These are phyloP conservation scores for Solanum chacoense DNA, from an alignment of 305 asterid genomes.

Conservation along the genomic window DNA sequence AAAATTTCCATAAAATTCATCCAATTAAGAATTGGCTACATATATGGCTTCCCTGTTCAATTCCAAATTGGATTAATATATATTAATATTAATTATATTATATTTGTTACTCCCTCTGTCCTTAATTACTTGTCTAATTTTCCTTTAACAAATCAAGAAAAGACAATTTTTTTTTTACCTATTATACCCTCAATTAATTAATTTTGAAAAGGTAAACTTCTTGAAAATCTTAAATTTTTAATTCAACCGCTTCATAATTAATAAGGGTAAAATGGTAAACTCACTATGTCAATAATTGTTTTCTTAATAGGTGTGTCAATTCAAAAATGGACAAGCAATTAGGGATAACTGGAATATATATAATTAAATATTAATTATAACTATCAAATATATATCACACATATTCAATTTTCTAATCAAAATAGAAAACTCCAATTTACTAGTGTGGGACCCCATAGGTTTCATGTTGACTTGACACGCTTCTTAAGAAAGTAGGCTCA, in stretches of 20 bases:
- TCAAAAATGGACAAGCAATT: too few relatives aligned
- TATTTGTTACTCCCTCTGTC: not conserved
- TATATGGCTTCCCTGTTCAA: not conserved
- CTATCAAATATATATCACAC: not conserved
- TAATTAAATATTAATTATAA: too few relatives aligned
- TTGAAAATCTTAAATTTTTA: too few relatives aligned
- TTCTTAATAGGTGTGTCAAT: too few relatives aligned
- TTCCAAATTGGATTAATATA: not conserved
- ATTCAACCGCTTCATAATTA: too few relatives aligned
- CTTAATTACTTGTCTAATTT: not conserved
- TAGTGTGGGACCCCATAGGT: not conserved
- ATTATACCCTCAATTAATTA: too few relatives aligned
- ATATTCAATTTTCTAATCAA: not conserved
- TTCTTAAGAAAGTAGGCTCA: not conserved
- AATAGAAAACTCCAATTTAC: not conserved
- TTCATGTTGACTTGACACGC: not conserved
- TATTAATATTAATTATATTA: too few relatives aligned
- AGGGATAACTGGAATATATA: too few relatives aligned
- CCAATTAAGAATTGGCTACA: not conserved
- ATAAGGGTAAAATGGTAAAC: not conserved
- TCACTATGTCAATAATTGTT: not conserved
- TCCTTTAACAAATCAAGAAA: too few relatives aligned
- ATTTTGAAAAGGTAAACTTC: not conserved
- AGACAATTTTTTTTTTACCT: too few relatives aligned
- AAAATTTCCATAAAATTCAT: not conserved